Percentiles rank a stretch among this genome's conserved stretches.
phyloP scores from a whole-genome alignment of 2,329 filamentous ascomycete genomes.

The Canariomyces notabilis region DNA sequence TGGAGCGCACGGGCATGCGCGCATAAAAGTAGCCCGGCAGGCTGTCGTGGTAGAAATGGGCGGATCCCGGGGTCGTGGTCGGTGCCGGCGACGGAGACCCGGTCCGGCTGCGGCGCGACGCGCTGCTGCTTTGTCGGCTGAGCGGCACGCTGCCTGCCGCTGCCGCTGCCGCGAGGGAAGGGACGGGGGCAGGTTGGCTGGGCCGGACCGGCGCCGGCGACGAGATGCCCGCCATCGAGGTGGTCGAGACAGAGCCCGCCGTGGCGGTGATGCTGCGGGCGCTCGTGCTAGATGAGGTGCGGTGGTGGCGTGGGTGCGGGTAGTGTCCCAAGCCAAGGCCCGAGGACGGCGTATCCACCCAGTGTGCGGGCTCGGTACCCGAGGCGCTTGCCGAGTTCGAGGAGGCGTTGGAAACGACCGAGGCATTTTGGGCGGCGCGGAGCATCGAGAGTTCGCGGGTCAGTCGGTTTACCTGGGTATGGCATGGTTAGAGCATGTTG shows the following conservation, averaged over 20 bases:
- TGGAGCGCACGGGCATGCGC: constrained; percentile 19
- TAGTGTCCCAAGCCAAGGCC: constrained; percentile 56
- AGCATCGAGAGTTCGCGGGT: constrained; percentile 83
- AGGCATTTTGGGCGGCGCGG: constrained; percentile 65
- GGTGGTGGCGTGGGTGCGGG: constrained; percentile 48
- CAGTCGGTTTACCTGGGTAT: constrained; percentile 79
- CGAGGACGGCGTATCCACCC: constrained; percentile 42
- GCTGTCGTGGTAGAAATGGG: constrained; percentile 36
- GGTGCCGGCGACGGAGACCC: constrained; percentile 41
- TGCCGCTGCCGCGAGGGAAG: background rate
- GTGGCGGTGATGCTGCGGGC: constrained; percentile 46
- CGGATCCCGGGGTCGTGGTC: constrained; percentile 34
- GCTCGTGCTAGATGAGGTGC: constrained; percentile 54
- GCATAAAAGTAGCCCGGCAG: constrained; percentile 31
- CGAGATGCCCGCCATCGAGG: constrained; percentile 41
- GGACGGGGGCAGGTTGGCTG: constrained; percentile 20
- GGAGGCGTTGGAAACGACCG: constrained; percentile 60
- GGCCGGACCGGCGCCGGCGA: constrained; percentile 41
- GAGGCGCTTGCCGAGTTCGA: constrained; percentile 53
- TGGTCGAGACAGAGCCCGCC: constrained; percentile 36
- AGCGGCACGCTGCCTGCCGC: constrained; percentile 32
- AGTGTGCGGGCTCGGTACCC: constrained; percentile 42
- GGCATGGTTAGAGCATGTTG: background rate
- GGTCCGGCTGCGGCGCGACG: constrained; percentile 49
- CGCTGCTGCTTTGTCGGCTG: constrained; percentile 51